Conservation (phyloP, 1,284 basidiomycete genomes). For the Ustilago sp. region DNA sequence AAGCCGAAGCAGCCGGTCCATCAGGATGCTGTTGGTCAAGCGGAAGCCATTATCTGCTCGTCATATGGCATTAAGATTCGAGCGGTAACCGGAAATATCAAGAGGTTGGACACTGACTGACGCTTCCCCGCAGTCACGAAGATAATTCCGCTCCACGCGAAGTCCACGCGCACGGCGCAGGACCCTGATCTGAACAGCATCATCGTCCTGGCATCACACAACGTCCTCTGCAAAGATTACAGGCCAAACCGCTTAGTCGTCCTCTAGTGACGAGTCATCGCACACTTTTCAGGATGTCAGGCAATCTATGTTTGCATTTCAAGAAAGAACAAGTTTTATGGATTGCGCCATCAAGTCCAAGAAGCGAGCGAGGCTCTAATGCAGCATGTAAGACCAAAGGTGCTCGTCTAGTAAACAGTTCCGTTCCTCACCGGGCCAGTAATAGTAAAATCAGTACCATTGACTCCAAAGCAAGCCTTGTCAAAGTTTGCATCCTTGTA, state of each 20-base stretch:
- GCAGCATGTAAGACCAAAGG: neutral
- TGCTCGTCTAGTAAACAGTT: slow-evolving; percentile 31
- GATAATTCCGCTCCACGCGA: neutral
- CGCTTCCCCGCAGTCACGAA: slow-evolving; percentile 3
- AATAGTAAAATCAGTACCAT: slow-evolving; percentile 59
- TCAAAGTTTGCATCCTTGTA: slow-evolving; percentile 60
- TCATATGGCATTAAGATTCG: neutral
- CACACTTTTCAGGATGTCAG: too few species aligned
- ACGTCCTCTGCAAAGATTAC: too few species aligned
- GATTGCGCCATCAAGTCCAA: neutral
- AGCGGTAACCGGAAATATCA: slow-evolving; percentile 2
- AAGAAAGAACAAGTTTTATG: neutral
- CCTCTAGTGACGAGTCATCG: too few species aligned
- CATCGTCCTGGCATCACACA: neutral
- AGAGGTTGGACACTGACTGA: neutral
- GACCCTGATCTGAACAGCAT: neutral
- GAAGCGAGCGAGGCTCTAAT: neutral
- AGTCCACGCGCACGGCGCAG: neutral
- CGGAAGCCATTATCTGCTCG: neutral
- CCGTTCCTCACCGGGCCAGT: slow-evolving; percentile 55
- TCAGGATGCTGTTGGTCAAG: neutral
- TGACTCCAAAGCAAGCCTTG: slow-evolving; percentile 57
- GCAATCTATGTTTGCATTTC: too few species aligned
- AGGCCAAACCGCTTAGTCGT: too few species aligned
- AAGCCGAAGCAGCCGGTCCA: slow-evolving; percentile 1